Base-by-base conservation (phyloP, 345 rosid species). In the Zanthoxylum bungeanum region DNA sequence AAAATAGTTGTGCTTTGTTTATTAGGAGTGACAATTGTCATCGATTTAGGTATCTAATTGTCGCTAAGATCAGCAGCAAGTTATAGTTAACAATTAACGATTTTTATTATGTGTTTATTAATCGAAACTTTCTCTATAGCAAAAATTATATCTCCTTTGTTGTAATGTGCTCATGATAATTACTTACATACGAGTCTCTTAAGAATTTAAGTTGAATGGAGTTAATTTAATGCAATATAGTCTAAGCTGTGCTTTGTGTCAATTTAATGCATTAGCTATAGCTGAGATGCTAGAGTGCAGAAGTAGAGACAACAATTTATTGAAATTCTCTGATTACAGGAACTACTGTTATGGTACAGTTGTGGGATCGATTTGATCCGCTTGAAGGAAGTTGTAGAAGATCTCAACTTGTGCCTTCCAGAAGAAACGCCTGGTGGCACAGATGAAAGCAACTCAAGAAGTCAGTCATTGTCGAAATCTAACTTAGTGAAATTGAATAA, bases 291-390 rank as follows among this genome's bases (percentile, higher is more conserved):
- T 66, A n/a, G 4, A 49, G 21, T 47, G 58, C 7, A 47, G 17
- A 65, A 30, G n/a, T 11, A n/a, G 55, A 60, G 28, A 9, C 46
- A 67, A 28, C 67, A 58, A 22, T 50, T 34, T 46, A 8, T 64
- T 60, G 10, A 42, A 70, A 56, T 74, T 69, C n/a, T 83, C 60
- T 64, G 64, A 60, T 79, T 72, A 76, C 92, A 91, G 98, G 86
- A 63, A 72, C 89, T 86, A 72, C 71, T 83, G 68, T 71, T 88
- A 67, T 86, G 86, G 91, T 74, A 64, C 72, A 77, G 75, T 69
- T 91, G 98, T 80, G 72, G 84, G 86, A 73, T 81, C 57, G 91
- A 89, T 70, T 77, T 89, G 74, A 74, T 74, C 59, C 74, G 66
- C 61, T 78, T 89, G 71, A 83, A 80, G 75, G 92, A 87, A 30